Percentiles rank a stretch among this genome's conserved stretches.
phyloP scores from a whole-genome alignment of 2,329 filamentous ascomycete genomes.

The Rachicladosporium sp. region DNA sequence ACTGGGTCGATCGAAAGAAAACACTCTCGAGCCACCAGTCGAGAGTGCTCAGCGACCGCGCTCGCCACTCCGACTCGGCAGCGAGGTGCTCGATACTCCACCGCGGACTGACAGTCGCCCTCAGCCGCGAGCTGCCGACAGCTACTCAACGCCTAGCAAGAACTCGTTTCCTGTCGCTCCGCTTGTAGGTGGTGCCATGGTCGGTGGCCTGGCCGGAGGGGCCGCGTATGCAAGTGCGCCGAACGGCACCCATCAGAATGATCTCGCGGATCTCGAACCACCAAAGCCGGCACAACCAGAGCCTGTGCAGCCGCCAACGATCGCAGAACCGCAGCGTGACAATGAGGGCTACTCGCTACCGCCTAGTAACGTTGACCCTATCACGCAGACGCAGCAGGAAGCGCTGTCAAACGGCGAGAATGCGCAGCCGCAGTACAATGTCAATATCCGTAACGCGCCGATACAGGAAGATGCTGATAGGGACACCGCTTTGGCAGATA shows the following conservation, averaged over 20 bases:
- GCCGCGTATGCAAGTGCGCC: constrained; percentile 10
- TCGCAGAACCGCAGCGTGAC: constrained; percentile 31
- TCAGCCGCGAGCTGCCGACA: neutral
- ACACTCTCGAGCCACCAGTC: constrained; percentile 26
- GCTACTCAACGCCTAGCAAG: neutral
- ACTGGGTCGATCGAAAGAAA: constrained; percentile 48
- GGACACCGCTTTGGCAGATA: constrained; percentile 60
- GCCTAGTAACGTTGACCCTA: constrained; percentile 42
- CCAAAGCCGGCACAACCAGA: constrained; percentile 15
- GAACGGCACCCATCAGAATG: constrained; percentile 21
- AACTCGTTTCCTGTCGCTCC: constrained; percentile 1
- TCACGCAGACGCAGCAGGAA: constrained; percentile 62
- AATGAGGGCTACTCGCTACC: constrained; percentile 68
- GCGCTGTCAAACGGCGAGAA: constrained; percentile 39
- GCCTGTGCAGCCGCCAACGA: constrained; percentile 4
- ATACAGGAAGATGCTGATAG: constrained; percentile 62
- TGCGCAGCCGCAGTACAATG: constrained; percentile 54
- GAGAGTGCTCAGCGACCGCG: constrained; percentile 18
- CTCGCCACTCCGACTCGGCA: constrained; percentile 21
- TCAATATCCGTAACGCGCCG: constrained; percentile 67
- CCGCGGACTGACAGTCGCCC: neutral
- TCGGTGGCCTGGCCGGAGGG: constrained; percentile 2
- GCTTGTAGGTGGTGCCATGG: neutral
- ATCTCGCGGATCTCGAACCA: constrained; percentile 23
- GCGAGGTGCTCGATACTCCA: constrained; percentile 18